phyloP scores from a whole-genome alignment of 2,329 filamentous ascomycete genomes.

The Metarhizium brunneum region DNA sequence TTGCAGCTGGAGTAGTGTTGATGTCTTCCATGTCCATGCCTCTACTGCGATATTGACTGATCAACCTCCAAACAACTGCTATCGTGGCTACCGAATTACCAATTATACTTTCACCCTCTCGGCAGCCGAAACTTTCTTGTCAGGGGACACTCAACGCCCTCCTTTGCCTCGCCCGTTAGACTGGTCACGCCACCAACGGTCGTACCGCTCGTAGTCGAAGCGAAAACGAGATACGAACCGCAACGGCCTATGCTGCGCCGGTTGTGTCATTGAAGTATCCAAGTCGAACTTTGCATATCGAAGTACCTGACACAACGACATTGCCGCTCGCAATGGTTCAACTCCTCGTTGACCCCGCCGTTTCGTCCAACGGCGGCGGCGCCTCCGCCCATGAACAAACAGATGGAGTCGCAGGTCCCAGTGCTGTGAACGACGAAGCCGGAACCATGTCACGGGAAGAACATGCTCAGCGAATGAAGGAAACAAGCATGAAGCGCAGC shows the following conservation, averaged over 20 bases:
- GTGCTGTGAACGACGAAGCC: slow-evolving; percentile 5
- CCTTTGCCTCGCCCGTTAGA: not conserved
- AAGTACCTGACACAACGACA: not conserved
- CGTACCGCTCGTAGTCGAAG: not conserved
- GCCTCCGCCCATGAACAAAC: slow-evolving; percentile 14
- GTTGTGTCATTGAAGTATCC: too few species aligned
- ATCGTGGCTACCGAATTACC: not conserved
- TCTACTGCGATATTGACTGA: not conserved
- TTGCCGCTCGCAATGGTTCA: slow-evolving; percentile 20
- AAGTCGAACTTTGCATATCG: not conserved
- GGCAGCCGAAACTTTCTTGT: not conserved
- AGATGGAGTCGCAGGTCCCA: slow-evolving; percentile 7
- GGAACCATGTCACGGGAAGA: slow-evolving; percentile 30
- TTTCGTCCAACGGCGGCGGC: slow-evolving; percentile 14
- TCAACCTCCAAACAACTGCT: not conserved
- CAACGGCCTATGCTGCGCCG: not conserved
- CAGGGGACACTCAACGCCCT: not conserved
- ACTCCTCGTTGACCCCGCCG: slow-evolving; percentile 18
- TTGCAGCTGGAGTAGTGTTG: not conserved
- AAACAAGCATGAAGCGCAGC: slow-evolving; percentile 26
- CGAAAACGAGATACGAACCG: not conserved
- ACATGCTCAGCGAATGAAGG: slow-evolving; percentile 27
- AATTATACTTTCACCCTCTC: not conserved
- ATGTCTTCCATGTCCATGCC: not conserved
- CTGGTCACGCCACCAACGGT: not conserved